These are phyloP conservation scores for Globisporangium camurandrum DNA, from an alignment of 352 stramenopile genomes.

Conservation along the genomic window DNA sequence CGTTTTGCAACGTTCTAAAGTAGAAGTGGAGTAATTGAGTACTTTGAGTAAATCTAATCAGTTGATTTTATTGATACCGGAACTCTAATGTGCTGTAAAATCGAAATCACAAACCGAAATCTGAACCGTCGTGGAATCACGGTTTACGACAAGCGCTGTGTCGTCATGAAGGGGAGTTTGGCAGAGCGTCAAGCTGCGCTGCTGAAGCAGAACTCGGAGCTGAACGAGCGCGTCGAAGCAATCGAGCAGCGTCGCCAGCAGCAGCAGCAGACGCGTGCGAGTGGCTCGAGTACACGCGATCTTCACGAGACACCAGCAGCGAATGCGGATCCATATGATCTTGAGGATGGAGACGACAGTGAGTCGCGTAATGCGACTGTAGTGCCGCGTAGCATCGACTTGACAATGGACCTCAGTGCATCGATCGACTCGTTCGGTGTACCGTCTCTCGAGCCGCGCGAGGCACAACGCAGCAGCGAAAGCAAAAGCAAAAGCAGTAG, in stretches of 20 bases:
- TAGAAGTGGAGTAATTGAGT: not conserved
- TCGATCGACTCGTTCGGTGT: conserved; percentile 46
- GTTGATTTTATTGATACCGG: no score
- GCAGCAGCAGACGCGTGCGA: conserved; percentile 20
- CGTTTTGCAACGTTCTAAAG: conserved; percentile 20
- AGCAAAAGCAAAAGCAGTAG: not conserved
- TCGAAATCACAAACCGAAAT: no score
- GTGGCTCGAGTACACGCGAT: not conserved
- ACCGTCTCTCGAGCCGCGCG: not conserved
- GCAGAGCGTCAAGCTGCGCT: conserved; percentile 47
- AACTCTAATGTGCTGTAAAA: no score
- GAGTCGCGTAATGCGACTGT: conserved; percentile 2
- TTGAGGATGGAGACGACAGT: not conserved
- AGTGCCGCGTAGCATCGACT: not conserved
- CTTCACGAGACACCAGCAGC: no score
- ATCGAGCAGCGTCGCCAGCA: conserved; percentile 56
- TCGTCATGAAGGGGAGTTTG: conserved; percentile 52
- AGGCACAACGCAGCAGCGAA: not conserved
- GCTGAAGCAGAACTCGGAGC: conserved; percentile 49
- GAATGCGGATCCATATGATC: not conserved
- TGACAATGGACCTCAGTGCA: conserved; percentile 38
- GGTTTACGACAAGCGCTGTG: no score
- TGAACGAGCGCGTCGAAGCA: conserved; percentile 57
- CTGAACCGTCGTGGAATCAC: no score
- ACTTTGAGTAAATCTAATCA: not conserved